phyloP scores from a whole-genome alignment of 164 flowering plant species.

The Santalum album region DNA sequence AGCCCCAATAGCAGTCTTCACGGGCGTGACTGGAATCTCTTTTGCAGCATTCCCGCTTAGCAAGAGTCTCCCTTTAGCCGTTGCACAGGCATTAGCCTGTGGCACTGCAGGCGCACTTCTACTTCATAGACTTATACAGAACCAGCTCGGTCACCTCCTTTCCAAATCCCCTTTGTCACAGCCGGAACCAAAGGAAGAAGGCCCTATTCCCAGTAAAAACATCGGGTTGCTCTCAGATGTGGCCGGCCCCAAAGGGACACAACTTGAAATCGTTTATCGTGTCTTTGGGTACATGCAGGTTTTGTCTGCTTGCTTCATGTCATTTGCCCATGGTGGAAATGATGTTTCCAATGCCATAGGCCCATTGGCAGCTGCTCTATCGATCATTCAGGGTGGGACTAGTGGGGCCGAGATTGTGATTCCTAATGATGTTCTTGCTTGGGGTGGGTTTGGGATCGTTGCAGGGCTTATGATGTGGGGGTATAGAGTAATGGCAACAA shows the following conservation, averaged over 20 bases:
- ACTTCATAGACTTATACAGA: slow-evolving; percentile 50
- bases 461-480: slow-evolving; percentile 97
- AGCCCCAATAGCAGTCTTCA: slow-evolving; percentile 82
- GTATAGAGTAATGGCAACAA: slow-evolving; percentile 90
- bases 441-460: slow-evolving; percentile 99
- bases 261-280: slow-evolving; percentile 84
- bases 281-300: slow-evolving; percentile 98
- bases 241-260: slow-evolving; percentile 91
- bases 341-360: slow-evolving; percentile 99
- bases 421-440: slow-evolving; percentile 86
- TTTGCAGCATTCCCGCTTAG: slow-evolving; percentile 85
- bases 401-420: slow-evolving; percentile 66
- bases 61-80: slow-evolving; percentile 44
- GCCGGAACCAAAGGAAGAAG: slow-evolving; percentile 22
- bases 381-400: slow-evolving; percentile 76
- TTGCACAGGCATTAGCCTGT: slow-evolving; percentile 67
- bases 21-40: slow-evolving; percentile 77
- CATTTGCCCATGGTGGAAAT: slow-evolving; percentile 97
- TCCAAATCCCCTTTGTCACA: slow-evolving; percentile 27
- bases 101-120: slow-evolving; percentile 70
- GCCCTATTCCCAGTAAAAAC: slow-evolving; percentile 17
- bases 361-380: slow-evolving; percentile 86
- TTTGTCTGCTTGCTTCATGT: slow-evolving; percentile 98
- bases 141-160: slow-evolving; percentile 87
- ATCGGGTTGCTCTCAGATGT: slow-evolving; percentile 71